Evolutionary conservation across 179 eudicot genomes (phyloP), one percentile per base, ranked within the genome.

Genomic region (Beta macrorhiza): DNA sequence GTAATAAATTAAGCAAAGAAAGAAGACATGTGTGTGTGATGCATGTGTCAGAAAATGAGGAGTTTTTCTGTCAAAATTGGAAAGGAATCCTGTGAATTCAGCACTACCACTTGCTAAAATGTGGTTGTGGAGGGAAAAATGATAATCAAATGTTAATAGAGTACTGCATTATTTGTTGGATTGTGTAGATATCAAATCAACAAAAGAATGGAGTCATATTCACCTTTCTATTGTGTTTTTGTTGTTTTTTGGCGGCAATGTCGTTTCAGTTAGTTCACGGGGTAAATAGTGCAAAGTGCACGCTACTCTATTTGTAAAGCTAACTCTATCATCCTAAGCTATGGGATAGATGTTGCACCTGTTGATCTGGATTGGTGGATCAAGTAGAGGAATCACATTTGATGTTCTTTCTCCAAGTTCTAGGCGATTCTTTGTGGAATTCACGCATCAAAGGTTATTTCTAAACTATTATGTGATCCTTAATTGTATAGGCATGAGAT

Each of bases 221-320:
- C 78, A 37, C 65, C 78, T 75, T 75, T 75, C n/a, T 17, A 15
- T 7, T 29, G 64, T 58, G 16, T 7, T 55, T 55, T 75, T 75
- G 67, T 57, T 75, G 42, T 32, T 75, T 11, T 74, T 75, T 75
- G 67, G 78, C 78, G 78, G 78, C 64, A 75, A 75, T 59, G 67
- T 32, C 29, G 17, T 75, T 75, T 57, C 78, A 32, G 22, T 37
- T 57, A 37, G 67, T 37, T 75, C 78, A 75, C 78, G 78, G 78
- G 78, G 51, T 57, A 37, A 57, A 75, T 58, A 75, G 17, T 22
- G 32, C 42, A 47, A 5, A 72, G 0, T 45, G 42, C 42, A 9
- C 12, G 25, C 37, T 72, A 61, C 19, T 52, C 76, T 13, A 5
- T 73, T 73, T 52, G 45, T 61, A 73, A 73, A 22, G 42, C 69